phyloP scores from a whole-genome alignment of 2,329 filamentous ascomycete species.

The Drechslerella stenobrocha region DNA sequence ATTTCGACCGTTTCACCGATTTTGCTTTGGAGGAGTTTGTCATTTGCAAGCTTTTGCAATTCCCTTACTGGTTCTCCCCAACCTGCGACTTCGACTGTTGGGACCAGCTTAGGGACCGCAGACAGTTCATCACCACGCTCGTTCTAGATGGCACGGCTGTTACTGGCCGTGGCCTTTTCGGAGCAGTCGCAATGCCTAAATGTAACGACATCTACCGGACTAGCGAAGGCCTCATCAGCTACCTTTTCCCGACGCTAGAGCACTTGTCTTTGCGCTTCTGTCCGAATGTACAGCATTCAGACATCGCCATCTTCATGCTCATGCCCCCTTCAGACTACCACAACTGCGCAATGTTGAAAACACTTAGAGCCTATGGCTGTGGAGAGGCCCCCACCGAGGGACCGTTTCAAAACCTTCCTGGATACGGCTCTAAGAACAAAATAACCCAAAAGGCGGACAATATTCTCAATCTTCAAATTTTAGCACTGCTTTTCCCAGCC shows the following conservation, averaged over 20 bases:
- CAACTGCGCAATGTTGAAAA: not conserved
- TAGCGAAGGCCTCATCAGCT: conserved; percentile 22
- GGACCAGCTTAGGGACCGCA: not conserved
- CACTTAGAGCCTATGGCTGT: conserved; percentile 18
- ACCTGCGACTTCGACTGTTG: conserved; percentile 7
- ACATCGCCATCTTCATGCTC: conserved; percentile 31
- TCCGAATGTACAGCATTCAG: conserved; percentile 39
- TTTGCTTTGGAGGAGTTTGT: conserved; percentile 35
- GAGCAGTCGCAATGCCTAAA: conserved; percentile 21
- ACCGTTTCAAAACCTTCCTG: conserved; percentile 40
- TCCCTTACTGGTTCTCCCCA: conserved; percentile 33
- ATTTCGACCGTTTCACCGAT: conserved; percentile 33
- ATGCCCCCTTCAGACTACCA: conserved; percentile 15
- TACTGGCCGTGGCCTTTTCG: conserved; percentile 38
- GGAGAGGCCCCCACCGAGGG: conserved; percentile 39
- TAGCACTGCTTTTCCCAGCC: conserved; percentile 22
- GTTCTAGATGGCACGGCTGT: conserved; percentile 34
- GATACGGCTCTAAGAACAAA: conserved; percentile 36
- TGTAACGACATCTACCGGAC: conserved; percentile 25
- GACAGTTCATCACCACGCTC: conserved; percentile 18
- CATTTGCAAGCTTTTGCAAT: conserved; percentile 21
- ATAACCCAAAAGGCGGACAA: conserved; percentile 36
- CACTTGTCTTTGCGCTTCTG: conserved; percentile 33
- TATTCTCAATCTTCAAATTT: conserved; percentile 40
- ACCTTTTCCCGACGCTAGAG: conserved; percentile 1